Evolutionary conservation across 2,329 filamentous ascomycete species (phyloP), one percentile per base, ranked within the genome.

Genomic region (Xylariaceae sp.): DNA sequence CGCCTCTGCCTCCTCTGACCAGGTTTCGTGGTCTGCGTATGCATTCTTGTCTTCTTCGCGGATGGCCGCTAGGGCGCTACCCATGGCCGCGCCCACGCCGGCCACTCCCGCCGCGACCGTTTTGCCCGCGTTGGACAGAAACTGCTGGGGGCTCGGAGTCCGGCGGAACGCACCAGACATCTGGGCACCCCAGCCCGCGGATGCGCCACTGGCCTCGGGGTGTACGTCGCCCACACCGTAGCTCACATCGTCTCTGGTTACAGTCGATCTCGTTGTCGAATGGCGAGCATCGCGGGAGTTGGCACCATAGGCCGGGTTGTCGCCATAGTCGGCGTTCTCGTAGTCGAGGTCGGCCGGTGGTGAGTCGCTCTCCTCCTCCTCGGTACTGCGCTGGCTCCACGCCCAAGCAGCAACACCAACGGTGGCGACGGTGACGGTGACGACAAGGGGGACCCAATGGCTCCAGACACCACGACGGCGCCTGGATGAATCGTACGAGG

Each of bases 351-450:
- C 62, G 48, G 75, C 75, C 48, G 75, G 75, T 60, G 74, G 72
- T 47, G 75, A 72, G 46, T 83, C 80, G 55, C 78, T 75, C 54
- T 83, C 77, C 49, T 81, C 78, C 46, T 83, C 80, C 27, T 90
- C 85, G 46, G 88, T 85, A 63, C 79, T 82, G 62, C 89, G 86
- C 72, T 95, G 90, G 68, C 87, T 95, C 90, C 90, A 96, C 53
- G 91, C 83, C 92, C 92, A 97, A 49, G 90, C 90, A 45, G 86
- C 91, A 42, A 95, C 73, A 32, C 91, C 90, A 48, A 88, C 85
- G 18, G 91, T 90, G 53, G 92, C 92, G 59, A 95, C 83, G 42
- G 90, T 91, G 51, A 95, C 83, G 44, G 91, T 96, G 57, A 96
- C 71, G 57, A 85, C 86, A 49, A 97, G 78, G 55, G 92, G 92